phyloP scores from a whole-genome alignment of 129 eudicot genomes.

The Logfia minima region DNA sequence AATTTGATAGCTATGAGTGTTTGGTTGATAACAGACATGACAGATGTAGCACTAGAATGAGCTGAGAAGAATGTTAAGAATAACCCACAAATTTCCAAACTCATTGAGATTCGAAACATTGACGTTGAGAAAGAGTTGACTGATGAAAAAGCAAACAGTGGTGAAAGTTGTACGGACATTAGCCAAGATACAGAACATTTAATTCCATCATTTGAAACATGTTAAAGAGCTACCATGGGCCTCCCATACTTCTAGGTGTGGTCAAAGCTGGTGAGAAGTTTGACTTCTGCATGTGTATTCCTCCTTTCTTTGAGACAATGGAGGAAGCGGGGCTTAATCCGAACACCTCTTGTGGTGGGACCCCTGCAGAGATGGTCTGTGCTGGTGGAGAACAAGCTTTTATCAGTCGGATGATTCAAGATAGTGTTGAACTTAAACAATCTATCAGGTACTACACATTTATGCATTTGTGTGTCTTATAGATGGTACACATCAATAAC shows the following conservation, averaged over 20 bases:
- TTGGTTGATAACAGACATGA: conserved; percentile 54
- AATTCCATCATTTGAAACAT: neutral
- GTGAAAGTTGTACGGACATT: conserved; percentile 16
- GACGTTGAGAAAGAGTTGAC: conserved; percentile 27
- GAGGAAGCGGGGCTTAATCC: conserved; percentile 90
- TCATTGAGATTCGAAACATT: conserved; percentile 79
- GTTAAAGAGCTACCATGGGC: conserved; percentile 45
- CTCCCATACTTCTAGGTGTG: conserved; percentile 69
- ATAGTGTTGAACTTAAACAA: conserved; percentile 64
- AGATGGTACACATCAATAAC: too few relatives aligned
- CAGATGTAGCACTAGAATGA: conserved; percentile 90
- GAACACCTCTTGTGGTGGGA: conserved; percentile 98
- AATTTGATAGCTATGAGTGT: neutral
- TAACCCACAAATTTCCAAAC: conserved; percentile 69
- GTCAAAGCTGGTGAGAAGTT: conserved; percentile 70
- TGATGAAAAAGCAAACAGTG: conserved; percentile 21
- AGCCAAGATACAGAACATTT: neutral
- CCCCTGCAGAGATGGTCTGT: conserved; percentile 89
- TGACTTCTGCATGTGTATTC: conserved; percentile 99
- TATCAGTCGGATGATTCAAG: conserved; percentile 73
- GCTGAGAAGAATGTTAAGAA: conserved; percentile 69
- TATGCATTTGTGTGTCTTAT: too few relatives aligned
- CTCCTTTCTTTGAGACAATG: conserved; percentile 92
- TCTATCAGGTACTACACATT: conserved; percentile 52
- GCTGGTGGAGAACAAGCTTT: conserved; percentile 94